Conservation (phyloP, 2,329 filamentous ascomycete species). For the Aspergillus sp. region DNA sequence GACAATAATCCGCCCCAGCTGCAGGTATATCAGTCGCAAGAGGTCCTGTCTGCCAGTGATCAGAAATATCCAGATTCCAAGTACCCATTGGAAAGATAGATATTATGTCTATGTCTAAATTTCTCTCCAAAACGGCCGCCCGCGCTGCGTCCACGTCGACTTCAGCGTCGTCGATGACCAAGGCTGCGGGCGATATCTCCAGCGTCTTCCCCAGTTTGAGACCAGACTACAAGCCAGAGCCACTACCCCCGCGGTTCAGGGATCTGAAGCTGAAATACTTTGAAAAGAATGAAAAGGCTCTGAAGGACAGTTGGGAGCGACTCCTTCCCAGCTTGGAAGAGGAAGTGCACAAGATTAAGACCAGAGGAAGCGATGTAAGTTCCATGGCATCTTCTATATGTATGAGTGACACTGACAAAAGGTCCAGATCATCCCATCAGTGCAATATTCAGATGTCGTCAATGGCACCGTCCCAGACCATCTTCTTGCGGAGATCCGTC, state of each 20-base stretch:
- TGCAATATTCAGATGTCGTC: conserved; percentile 44
- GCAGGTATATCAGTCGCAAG: background rate
- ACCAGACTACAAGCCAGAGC: conserved; percentile 45
- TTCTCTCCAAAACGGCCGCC: conserved; percentile 30
- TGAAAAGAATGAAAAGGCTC: conserved; percentile 40
- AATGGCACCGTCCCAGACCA: conserved; percentile 37
- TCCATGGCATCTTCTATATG: no score
- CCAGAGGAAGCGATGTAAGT: conserved; percentile 44
- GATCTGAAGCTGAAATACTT: conserved; percentile 44
- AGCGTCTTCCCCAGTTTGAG: conserved; percentile 51
- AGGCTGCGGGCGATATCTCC: conserved; percentile 50
- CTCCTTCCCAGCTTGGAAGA: conserved; percentile 42
- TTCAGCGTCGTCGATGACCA: conserved; percentile 38
- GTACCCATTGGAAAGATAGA: background rate
- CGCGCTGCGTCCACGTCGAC: conserved; percentile 36
- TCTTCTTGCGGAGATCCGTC: conserved; percentile 53
- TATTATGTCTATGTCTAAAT: conserved; percentile 32
- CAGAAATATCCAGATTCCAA: background rate
- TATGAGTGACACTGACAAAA: background rate
- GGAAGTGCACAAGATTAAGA: conserved; percentile 45
- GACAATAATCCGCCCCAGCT: conserved; percentile 1
- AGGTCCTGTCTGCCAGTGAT: no score
- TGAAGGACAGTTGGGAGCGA: conserved; percentile 46
- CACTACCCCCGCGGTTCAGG: conserved; percentile 45
- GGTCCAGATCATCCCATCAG: conserved; percentile 43